A percentile compares a stretch with the other conserved stretches of the same genome.
Conservation (phyloP, 1,284 basidiomycete species). For the Pseudozyma thailandica region DNA sequence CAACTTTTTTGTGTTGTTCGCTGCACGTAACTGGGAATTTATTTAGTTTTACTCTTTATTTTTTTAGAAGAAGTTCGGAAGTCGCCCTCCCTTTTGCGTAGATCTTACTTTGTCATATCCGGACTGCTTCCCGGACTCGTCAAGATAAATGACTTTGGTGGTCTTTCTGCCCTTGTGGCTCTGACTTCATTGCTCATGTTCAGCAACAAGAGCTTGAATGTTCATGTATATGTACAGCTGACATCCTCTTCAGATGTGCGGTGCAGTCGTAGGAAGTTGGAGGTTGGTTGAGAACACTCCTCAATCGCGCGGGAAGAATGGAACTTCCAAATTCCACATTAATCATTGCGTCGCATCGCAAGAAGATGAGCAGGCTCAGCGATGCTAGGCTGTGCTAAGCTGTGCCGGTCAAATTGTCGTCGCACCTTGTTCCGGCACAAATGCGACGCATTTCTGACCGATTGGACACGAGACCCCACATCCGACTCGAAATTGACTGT, state of each 20-base stretch:
- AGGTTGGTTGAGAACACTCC: not conserved
- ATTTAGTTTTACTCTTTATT: conserved; percentile 2
- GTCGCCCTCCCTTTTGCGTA: conserved; percentile 1
- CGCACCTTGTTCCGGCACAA: conserved; percentile 1
- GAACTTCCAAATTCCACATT: not conserved
- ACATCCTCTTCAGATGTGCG: too few relatives aligned
- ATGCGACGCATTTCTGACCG: conserved; percentile 5
- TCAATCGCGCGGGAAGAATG: not conserved
- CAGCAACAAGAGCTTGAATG: too few relatives aligned
- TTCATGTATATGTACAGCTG: too few relatives aligned
- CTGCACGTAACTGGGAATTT: not conserved
- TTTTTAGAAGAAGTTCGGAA: conserved; percentile 4
- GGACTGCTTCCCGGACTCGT: conserved; percentile 14
- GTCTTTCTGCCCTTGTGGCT: not conserved
- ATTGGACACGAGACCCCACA: conserved; percentile 44
- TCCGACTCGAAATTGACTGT: conserved; percentile 1
- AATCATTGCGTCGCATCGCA: too few relatives aligned
- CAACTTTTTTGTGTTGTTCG: conserved; percentile 5
- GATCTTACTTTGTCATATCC: conserved; percentile 3
- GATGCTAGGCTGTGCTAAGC: conserved; percentile 17
- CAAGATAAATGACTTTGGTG: not conserved
- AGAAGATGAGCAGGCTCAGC: too few relatives aligned
- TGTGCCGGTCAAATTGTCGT: not conserved
- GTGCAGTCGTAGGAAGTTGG: too few relatives aligned
- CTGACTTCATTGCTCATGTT: too few relatives aligned